phyloP scores from a whole-genome alignment of 2,329 filamentous ascomycete genomes.

The Epichloe aotearoae region DNA sequence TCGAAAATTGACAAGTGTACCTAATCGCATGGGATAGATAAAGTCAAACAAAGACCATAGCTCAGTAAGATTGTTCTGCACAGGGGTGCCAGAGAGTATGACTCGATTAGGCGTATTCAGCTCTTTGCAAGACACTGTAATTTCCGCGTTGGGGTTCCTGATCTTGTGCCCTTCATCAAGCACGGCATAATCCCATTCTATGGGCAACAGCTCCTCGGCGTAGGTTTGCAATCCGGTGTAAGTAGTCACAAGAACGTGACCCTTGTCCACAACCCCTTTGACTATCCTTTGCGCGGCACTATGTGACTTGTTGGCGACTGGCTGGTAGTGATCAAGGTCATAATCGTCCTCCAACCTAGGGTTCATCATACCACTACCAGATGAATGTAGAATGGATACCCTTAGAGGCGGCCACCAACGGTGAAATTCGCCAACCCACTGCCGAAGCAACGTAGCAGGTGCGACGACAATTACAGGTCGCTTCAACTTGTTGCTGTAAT shows the following conservation, averaged over 20 bases:
- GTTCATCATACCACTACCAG: slow-evolving; percentile 92
- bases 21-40: slow-evolving; percentile 89
- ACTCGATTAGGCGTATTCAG: slow-evolving; percentile 79
- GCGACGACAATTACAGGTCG: slow-evolving; percentile 86
- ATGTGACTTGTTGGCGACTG: slow-evolving; percentile 19
- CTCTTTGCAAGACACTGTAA: slow-evolving; percentile 92
- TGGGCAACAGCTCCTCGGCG: slow-evolving; percentile 63
- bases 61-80: slow-evolving; percentile 93
- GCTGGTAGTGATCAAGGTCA: slow-evolving; percentile 30
- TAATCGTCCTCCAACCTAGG: slow-evolving; percentile 47
- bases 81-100: slow-evolving; percentile 90
- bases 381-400: slow-evolving; percentile 89
- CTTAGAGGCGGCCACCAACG: slow-evolving; percentile 98
- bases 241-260: slow-evolving; percentile 89
- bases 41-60: slow-evolving; percentile 98
- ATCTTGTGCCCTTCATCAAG: slow-evolving; percentile 98
- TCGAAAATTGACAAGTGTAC: slow-evolving; percentile 80
- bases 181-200: slow-evolving; percentile 87
- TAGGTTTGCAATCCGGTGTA: slow-evolving; percentile 95
- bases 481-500: slow-evolving; percentile 75
- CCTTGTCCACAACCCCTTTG: slow-evolving; percentile 65
- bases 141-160: slow-evolving; percentile 85
- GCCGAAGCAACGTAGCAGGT: slow-evolving; percentile 85
- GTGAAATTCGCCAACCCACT: slow-evolving; percentile 98
- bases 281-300: slow-evolving; percentile 69